Evolutionary conservation across 768 basidiomycete genomes (phyloP).

Genomic region (Filobasidium wieringae): DNA sequence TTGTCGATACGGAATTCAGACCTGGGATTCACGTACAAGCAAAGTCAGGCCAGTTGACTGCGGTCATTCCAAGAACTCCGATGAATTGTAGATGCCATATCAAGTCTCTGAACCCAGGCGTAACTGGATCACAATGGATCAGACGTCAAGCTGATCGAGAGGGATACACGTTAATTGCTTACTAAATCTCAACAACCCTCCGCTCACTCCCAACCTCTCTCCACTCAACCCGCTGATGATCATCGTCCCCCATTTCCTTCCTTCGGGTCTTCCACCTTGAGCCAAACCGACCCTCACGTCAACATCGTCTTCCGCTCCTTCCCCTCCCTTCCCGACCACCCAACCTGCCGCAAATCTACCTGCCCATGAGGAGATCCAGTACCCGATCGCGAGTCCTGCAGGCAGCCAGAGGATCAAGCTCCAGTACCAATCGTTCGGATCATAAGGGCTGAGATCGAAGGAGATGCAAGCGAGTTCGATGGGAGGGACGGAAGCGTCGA

Average conservation of each 20-base stretch:
- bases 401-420: conserved; percentile 44
- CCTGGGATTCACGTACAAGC: conserved; percentile 52
- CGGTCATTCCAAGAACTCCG: conserved; percentile 69
- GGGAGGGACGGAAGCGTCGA: conserved; percentile 61
- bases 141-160: no score
- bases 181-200: conserved; percentile 82
- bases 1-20: not conserved
- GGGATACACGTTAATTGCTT: conserved; percentile 35
- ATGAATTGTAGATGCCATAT: conserved; percentile 80
- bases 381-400: conserved; percentile 60
- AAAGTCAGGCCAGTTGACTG: conserved; percentile 88
- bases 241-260: conserved; percentile 74
- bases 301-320: conserved; percentile 42
- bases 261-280: not conserved
- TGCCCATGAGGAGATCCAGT: conserved; percentile 50
- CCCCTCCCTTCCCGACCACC: conserved; percentile 48
- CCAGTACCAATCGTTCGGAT: conserved; percentile 42
- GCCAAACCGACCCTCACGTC: not conserved
- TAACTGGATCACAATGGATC: no score
- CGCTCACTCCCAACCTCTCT: conserved; percentile 69
- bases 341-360: conserved; percentile 77
- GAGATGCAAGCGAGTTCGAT: conserved; percentile 73
- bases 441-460: conserved; percentile 58
- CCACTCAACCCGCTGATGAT: conserved; percentile 87
- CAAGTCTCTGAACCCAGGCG: conserved; percentile 83